A percentile compares a stretch with the other conserved stretches of the same genome.
These are phyloP conservation scores for Alternaria solani DNA, from an alignment of 2,329 filamentous ascomycete species.

Conservation along the genomic window DNA sequence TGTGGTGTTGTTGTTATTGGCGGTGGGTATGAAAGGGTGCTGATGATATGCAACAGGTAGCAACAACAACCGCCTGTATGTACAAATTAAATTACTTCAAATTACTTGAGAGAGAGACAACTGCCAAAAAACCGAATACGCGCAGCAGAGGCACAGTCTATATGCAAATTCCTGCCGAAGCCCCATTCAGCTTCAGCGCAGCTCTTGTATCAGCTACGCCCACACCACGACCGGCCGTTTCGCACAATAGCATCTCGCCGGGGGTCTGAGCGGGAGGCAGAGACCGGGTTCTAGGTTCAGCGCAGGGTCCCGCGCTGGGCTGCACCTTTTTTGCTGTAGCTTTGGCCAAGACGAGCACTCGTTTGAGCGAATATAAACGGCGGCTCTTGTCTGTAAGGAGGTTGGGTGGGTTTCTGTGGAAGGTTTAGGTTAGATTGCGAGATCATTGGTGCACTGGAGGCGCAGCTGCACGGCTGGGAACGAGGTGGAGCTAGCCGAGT, in stretches of 20 bases:
- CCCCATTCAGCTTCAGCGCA: background rate
- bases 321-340: conserved; percentile 5
- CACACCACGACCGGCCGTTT: conserved; percentile 13
- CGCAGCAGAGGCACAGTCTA: conserved; percentile 1
- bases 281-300: background rate
- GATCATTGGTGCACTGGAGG: background rate
- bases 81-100: background rate
- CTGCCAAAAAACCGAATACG: background rate
- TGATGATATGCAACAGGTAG: background rate
- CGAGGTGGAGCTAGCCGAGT: background rate
- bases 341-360: conserved; percentile 1
- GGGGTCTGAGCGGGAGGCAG: conserved; percentile 6
- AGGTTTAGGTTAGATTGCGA: background rate
- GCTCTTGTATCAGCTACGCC: conserved; percentile 15
- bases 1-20: conserved; percentile 1
- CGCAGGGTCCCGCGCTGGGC: background rate
- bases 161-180: background rate
- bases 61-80: background rate
- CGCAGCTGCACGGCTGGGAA: conserved; percentile 1
- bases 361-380: background rate
- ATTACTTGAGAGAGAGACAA: background rate
- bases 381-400: background rate
- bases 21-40: background rate
- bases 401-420: background rate
- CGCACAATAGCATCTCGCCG: conserved; percentile 8